A percentile compares a stretch with the other conserved stretches of the same genome.
Evolutionary conservation across 345 rosid genomes (phyloP).

Genomic region (Jatropha curcas): DNA sequence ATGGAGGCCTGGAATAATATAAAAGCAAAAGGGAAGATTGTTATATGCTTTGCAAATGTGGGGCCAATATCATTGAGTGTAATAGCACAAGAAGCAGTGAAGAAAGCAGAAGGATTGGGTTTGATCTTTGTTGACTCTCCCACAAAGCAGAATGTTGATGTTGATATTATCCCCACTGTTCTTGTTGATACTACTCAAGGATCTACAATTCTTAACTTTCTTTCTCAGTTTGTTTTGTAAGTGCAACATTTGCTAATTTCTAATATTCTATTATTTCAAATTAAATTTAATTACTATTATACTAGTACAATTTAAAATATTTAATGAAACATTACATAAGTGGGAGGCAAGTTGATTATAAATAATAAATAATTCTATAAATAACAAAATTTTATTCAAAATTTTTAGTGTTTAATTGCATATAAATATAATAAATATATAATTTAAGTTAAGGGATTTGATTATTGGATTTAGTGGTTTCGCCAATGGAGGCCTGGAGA

Average conservation of each 20-base stretch:
- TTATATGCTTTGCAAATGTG: constrained; percentile 57
- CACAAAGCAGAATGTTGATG: constrained; percentile 46
- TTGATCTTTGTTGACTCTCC: constrained; percentile 59
- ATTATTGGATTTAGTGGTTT: too few relatives aligned
- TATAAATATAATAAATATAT: too few relatives aligned
- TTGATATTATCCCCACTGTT: constrained; percentile 52
- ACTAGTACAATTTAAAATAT: too few relatives aligned
- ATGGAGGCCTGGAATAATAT: constrained; percentile 38
- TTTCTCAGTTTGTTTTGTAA: constrained; percentile 42
- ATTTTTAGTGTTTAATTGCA: too few relatives aligned
- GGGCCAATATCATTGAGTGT: constrained; percentile 38
- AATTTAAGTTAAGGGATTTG: too few relatives aligned
- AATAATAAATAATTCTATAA: too few relatives aligned
- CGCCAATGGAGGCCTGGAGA: too few relatives aligned
- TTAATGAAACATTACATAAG: too few relatives aligned
- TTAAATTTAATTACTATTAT: too few relatives aligned
- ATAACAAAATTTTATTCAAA: too few relatives aligned
- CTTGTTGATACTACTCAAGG: constrained; percentile 56
- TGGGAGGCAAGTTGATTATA: too few relatives aligned
- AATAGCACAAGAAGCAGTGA: constrained; percentile 55
- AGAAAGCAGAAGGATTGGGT: constrained; percentile 45
- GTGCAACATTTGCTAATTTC: neutral
- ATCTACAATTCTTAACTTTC: constrained; percentile 45
- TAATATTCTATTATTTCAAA: too few relatives aligned
- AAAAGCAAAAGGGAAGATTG: constrained; percentile 40